Evolutionary conservation across 495 filamentous ascomycete genomes (phyloP).

Genomic region (Rostrohypoxylon terebratum): DNA sequence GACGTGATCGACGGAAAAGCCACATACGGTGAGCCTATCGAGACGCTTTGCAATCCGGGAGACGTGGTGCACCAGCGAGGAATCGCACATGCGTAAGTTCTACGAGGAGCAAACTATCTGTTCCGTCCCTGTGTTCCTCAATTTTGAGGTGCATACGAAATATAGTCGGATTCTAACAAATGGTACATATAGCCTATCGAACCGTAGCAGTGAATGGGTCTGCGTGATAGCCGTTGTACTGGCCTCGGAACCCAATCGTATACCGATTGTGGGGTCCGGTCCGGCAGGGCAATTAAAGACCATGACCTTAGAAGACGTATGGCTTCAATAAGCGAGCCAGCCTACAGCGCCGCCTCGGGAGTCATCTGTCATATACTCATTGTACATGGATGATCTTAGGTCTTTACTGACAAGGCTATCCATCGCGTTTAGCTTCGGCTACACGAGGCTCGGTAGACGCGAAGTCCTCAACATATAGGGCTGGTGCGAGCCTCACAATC

Average conservation of each 20-base stretch:
- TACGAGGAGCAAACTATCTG: slow-evolving; percentile 2
- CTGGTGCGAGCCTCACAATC: slow-evolving; percentile 29
- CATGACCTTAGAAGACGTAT: slow-evolving; percentile 35
- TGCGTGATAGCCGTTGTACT: slow-evolving; percentile 33
- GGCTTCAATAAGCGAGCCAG: slow-evolving; percentile 38
- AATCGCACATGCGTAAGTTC: slow-evolving; percentile 50
- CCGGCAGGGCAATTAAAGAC: slow-evolving; percentile 11
- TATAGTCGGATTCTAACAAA: slow-evolving; percentile 13
- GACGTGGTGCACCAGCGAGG: slow-evolving; percentile 47
- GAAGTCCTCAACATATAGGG: slow-evolving; percentile 15
- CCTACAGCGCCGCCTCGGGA: slow-evolving; percentile 23
- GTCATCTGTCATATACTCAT: slow-evolving; percentile 26
- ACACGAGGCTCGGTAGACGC: slow-evolving; percentile 31
- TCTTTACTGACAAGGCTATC: slow-evolving; percentile 29
- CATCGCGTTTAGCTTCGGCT: slow-evolving; percentile 42
- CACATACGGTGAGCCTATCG: slow-evolving; percentile 40
- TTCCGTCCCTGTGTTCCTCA: neutral
- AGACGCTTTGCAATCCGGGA: slow-evolving; percentile 40
- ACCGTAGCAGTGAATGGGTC: slow-evolving; percentile 45
- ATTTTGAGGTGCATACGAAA: neutral
- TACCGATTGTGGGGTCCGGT: slow-evolving; percentile 22
- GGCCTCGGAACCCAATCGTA: slow-evolving; percentile 36
- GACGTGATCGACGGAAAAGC: slow-evolving; percentile 30
- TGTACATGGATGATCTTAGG: slow-evolving; percentile 3
- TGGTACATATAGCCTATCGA: slow-evolving; percentile 37